phyloP scores from a whole-genome alignment of 441 rosid species.

The Arabidopsis lyrata region DNA sequence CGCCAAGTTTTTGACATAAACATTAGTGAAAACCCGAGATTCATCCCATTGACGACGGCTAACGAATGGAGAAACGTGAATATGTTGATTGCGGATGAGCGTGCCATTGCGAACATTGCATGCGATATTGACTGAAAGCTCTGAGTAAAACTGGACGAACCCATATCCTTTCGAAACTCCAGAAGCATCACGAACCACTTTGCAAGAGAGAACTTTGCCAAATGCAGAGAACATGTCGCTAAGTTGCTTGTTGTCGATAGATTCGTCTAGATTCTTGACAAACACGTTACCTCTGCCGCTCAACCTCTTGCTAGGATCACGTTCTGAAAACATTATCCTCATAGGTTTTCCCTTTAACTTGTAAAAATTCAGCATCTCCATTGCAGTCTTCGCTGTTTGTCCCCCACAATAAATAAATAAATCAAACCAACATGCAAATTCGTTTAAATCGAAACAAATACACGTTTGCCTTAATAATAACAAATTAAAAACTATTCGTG shows the following conservation, averaged over 20 bases:
- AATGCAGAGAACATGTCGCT: slow-evolving; percentile 54
- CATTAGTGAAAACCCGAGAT: slow-evolving; percentile 53
- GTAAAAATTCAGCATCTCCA: slow-evolving; percentile 57
- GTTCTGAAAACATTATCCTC: slow-evolving; percentile 67
- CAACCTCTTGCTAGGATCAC: slow-evolving; percentile 66
- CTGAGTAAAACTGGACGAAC: slow-evolving; percentile 61
- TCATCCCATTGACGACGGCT: slow-evolving; percentile 56
- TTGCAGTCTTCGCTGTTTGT: slow-evolving; percentile 56
- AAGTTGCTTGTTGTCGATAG: slow-evolving; percentile 62
- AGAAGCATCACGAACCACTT: slow-evolving; percentile 56
- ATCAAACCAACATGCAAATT: neutral
- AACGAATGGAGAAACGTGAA: slow-evolving; percentile 58
- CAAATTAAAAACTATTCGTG: neutral
- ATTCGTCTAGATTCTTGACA: slow-evolving; percentile 63
- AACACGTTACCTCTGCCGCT: slow-evolving; percentile 68
- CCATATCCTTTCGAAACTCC: slow-evolving; percentile 67
- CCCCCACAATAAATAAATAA: neutral
- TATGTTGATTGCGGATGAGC: slow-evolving; percentile 54
- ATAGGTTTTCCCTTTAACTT: slow-evolving; percentile 65
- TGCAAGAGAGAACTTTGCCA: slow-evolving; percentile 64
- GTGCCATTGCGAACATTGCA: slow-evolving; percentile 48
- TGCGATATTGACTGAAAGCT: slow-evolving; percentile 57
- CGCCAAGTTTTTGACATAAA: slow-evolving; percentile 66
- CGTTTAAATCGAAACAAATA: neutral
- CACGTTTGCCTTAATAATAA: neutral